Evolutionary conservation across 495 filamentous ascomycete genomes (phyloP), one percentile per base, ranked within the genome.

Genomic region (Penicillium steckii): DNA sequence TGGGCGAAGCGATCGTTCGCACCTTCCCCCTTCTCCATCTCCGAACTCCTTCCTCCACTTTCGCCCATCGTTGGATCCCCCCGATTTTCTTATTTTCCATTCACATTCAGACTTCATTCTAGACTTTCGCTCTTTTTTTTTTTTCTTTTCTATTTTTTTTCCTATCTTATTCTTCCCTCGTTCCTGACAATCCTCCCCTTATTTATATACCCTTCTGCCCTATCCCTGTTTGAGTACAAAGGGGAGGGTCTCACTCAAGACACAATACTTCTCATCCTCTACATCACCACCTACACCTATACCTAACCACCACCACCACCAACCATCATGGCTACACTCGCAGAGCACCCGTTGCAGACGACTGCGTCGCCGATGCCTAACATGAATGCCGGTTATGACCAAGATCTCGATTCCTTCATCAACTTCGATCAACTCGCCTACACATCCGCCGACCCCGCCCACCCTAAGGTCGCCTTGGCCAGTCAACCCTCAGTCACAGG

Each of bases 381-480:
- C 17, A 62, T 66, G 40, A 67, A 59, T 35, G 32, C 48, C 19
- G 56, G 48, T 33, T 78, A 74, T 53, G 76, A 80, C 43, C 76
- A 74, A 30, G 75, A 78, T 44, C 68, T 78, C 50, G 74, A 78
- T 53, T 66, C 69, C 26, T 80, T 78, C 53, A 69, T 80, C 61
- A 74, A 80, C 55, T 70, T 77, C 48, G 76, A 78, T 24, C 76
- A 77, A 64, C 68, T 73, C 51, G 61, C 67, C 44, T 75, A 74
- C 57, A 71, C 72, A 12, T 67, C 72, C 18, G 47, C 69, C 40
- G 75, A 78, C 15, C 57, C 64, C 29, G 54, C 65, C 42, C 71
- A 70, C 46, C 56, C 74, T 24, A 76, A 77, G 61, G 60, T 69
- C 30, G 59, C 69, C 40, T 46, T 73, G 18, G 48, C 66, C 13